Base-by-base conservation (phyloP, 2,329 filamentous ascomycete species). In the Alternaria longipes region DNA sequence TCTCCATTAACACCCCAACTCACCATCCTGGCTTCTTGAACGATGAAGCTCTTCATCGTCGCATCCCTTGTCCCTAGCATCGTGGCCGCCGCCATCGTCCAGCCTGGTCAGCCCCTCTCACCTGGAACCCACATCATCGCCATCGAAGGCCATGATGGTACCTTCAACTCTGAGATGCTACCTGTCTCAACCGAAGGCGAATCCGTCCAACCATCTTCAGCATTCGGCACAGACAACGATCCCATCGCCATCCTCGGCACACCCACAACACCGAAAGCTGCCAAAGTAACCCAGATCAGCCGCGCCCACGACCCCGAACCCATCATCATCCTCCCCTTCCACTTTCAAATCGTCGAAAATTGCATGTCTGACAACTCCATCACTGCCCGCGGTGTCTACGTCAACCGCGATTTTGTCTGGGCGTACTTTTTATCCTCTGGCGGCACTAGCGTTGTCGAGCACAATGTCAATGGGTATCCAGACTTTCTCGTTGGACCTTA, bases 271-370 rank as follows among this genome's bases (percentile, higher is more conserved):
- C 46, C 56, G 18, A 46, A 38, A 50, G 20, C 42, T 18, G 32
- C 59, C 6, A 26, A 28, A 9, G 34, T 60, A 30, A 46, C 34
- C 20, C 52, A 61, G 32, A 41, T 41, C n/a, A 8, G 41, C 16
- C 55, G 45, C 46, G 51, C 47, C 32, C 8, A 12, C 8, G 32
- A 44, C 45, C 41, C 56, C 3, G 45, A 53, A 20, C 49, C 58
- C 44, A 60, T 60, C n/a, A 41, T 55, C n/a, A 60, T 68, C 54
- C 45, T 67, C 6, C 60, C 68, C 40, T 71, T 68, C 42, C 59
- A 67, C 58, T 22, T 67, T 14, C 40, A 56, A 2, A 16, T 64
- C 9, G 50, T 65, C 16, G 54, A 63, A 14, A 56, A 32, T 57
- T 67, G 64, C 30, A 20, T 40, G 5, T 9, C 32, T 0, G n/a